Percentiles rank a stretch among this genome's conserved stretches.
These are phyloP conservation scores for Candida mesenterica DNA, from an alignment of 1,139 yeast species.

Conservation along the genomic window DNA sequence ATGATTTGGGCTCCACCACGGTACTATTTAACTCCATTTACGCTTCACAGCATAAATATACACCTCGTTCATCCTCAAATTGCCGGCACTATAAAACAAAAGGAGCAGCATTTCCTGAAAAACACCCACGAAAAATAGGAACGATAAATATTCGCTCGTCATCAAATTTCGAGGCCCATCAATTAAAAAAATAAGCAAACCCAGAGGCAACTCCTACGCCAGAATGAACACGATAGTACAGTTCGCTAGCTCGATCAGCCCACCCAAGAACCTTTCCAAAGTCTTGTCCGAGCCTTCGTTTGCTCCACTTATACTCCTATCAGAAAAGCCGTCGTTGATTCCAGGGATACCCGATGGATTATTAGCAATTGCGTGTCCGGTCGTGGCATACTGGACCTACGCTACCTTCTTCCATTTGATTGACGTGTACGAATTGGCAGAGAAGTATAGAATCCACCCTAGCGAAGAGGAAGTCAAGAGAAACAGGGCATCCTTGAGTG, in stretches of 20 bases:
- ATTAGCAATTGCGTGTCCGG: conserved; percentile 70
- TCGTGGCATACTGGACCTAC: conserved; percentile 79
- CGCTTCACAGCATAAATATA: too few species aligned
- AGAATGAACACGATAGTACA: conserved; percentile 2
- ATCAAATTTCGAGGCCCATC: too few species aligned
- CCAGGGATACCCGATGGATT: conserved; percentile 70
- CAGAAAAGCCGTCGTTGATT: conserved; percentile 41
- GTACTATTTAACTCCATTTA: too few species aligned
- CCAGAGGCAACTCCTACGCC: too few species aligned
- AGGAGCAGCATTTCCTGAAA: too few species aligned
- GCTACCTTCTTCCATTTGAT: conserved; percentile 72
- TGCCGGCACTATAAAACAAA: too few species aligned
- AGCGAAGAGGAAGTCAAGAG: conserved; percentile 75
- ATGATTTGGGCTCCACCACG: too few species aligned
- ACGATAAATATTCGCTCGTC: too few species aligned
- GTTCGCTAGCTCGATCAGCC: conserved; percentile 7
- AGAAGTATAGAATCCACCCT: conserved; percentile 85
- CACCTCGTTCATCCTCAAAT: too few species aligned
- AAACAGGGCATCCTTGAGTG: conserved; percentile 67
- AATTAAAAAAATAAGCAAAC: too few species aligned
- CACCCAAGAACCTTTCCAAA: conserved; percentile 20
- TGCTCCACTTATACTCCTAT: conserved; percentile 9
- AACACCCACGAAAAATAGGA: too few species aligned
- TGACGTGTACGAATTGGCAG: conserved; percentile 74
- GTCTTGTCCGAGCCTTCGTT: conserved; percentile 16